Conservation (phyloP, 768 basidiomycete genomes). For the Lentinula guzmanii region DNA sequence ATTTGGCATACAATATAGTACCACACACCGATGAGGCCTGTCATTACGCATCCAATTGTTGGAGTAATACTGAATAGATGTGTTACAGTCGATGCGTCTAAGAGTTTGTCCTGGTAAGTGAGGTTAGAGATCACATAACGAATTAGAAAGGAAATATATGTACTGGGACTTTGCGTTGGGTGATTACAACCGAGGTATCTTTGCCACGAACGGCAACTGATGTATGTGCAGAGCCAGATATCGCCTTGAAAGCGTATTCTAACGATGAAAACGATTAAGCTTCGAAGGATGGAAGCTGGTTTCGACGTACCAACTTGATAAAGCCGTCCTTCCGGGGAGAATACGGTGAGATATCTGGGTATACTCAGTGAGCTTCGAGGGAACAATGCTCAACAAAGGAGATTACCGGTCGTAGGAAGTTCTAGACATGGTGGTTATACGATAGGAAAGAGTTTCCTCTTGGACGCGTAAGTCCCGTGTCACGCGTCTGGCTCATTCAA, state of each 20-base stretch:
- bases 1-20: not conserved
- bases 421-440: slow-evolving; percentile 65
- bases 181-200: slow-evolving; percentile 93
- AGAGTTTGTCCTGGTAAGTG: slow-evolving; percentile 73
- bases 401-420: slow-evolving; percentile 86
- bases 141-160: slow-evolving; percentile 22
- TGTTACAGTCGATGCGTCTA: slow-evolving; percentile 90
- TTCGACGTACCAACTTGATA: slow-evolving; percentile 90
- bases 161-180: slow-evolving; percentile 97
- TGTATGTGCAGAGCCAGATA: slow-evolving; percentile 94
- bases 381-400: not conserved
- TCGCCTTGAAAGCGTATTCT: slow-evolving; percentile 99
- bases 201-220: slow-evolving; percentile 89
- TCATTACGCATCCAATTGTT: slow-evolving; percentile 96
- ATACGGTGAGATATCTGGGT: slow-evolving; percentile 86
- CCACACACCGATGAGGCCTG: slow-evolving; percentile 82
- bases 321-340: slow-evolving; percentile 93
- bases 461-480: slow-evolving; percentile 2
- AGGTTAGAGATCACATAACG: not conserved
- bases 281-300: slow-evolving; percentile 5
- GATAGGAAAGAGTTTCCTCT: not conserved
- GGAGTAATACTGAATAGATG: slow-evolving; percentile 96
- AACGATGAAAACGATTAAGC: slow-evolving; percentile 7
- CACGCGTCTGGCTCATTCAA: not conserved
- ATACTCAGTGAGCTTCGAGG: not conserved